Evolutionary conservation across 768 basidiomycete genomes (phyloP), one percentile per base, ranked within the genome.

Genomic region (Mycena albidolilacea): DNA sequence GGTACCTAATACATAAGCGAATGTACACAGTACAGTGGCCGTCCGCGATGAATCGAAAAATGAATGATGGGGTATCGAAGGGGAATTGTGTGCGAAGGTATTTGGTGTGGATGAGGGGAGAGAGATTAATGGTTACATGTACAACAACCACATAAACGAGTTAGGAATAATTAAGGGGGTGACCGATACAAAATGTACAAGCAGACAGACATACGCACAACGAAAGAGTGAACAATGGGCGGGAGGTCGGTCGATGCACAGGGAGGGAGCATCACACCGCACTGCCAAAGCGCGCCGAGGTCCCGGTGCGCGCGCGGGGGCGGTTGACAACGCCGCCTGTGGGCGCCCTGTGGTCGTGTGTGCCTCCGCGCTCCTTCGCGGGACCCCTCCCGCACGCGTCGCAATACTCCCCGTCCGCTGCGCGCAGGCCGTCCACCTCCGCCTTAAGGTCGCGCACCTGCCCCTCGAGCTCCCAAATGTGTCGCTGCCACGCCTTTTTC

Each of bases 381-480:
- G 14, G 19, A 50, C 90, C 90, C 72, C 91, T 83, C 39, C 93
- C 92, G 77, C 94, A 95, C 48, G 82, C 78, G 5, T 87, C 84
- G 79, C 94, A 95, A 68, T 87, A 89, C 60, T 82, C 79, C 8
- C 76, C 79, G 14, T 74, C 72, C 17, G 76, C 79, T 37, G 81
- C 81, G 59, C 86, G 89, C 52, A 91, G 81, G 35, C 86, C 87
- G 43, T 92, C 90, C 43, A 95, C 79, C 79, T 95, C 92, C 21
- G 87, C 85, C 74, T 92, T 91, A 69, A 96, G 83, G 78, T 92
- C 91, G 60, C 88, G 88, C 57, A 95, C 88, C 78, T 93, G 92
- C 14, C 89, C 88, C 78, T 93, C 93, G 63, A 95, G 82, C 77
- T 95, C 94, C 91, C 88, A 90, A 63, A 94, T 87, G 70, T 93